Evolutionary conservation across 176 grass and related monocot genomes (phyloP).

Genomic region (Oryza meridionalis): DNA sequence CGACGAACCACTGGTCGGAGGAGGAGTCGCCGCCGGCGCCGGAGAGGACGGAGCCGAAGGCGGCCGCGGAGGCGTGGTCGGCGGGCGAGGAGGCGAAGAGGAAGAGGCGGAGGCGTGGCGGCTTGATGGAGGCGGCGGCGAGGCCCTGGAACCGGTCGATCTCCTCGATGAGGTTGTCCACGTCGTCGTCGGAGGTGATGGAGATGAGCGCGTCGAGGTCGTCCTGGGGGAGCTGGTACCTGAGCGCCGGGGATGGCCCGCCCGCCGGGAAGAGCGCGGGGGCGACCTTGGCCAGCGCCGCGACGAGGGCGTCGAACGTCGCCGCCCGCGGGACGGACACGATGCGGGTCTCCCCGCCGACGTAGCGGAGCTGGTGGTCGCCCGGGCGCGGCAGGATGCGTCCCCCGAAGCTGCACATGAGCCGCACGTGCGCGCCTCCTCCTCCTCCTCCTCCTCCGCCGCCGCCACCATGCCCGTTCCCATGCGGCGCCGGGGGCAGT

Average conservation of each 20-base stretch:
- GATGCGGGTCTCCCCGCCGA: constrained; percentile 91
- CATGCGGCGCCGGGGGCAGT: not conserved
- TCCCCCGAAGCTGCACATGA: constrained; percentile 95
- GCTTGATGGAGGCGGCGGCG: constrained; percentile 31
- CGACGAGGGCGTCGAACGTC: constrained; percentile 56
- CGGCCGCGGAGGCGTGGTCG: constrained; percentile 13
- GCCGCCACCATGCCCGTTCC: not conserved
- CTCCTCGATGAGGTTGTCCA: constrained; percentile 91
- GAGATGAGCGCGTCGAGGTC: constrained; percentile 90
- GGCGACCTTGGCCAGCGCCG: constrained; percentile 52
- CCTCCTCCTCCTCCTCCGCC: not conserved
- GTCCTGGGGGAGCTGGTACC: constrained; percentile 80
- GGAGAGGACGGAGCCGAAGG: constrained; percentile 62
- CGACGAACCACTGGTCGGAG: constrained; percentile 69
- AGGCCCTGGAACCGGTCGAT: constrained; percentile 58
- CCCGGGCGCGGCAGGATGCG: constrained; percentile 80
- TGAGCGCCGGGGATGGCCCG: constrained; percentile 43
- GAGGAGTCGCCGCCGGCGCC: constrained; percentile 32
- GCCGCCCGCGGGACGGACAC: constrained; percentile 68
- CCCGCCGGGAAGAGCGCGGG: constrained; percentile 37
- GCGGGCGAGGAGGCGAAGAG: constrained; percentile 47
- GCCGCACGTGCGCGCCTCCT: constrained; percentile 39
- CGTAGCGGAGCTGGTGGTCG: constrained; percentile 79
- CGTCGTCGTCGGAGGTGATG: constrained; percentile 83
- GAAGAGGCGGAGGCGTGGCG: constrained; percentile 62